A percentile compares a stretch with the other conserved stretches of the same genome.
Evolutionary conservation across 2,329 filamentous ascomycete genomes (phyloP).

Genomic region (Zymoseptoria crescenta): DNA sequence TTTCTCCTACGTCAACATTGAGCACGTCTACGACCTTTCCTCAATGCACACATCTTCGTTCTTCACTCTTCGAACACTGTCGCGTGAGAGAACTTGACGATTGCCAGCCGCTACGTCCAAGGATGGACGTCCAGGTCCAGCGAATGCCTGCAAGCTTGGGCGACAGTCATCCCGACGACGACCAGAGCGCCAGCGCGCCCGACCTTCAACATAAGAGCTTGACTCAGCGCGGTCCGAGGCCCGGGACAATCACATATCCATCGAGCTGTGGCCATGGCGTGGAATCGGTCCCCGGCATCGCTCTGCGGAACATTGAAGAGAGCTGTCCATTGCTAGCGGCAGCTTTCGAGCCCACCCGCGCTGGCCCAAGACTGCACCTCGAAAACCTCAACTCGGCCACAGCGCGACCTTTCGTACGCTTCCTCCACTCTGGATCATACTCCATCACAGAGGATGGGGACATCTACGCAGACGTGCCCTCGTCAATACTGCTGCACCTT

Average conservation of each 20-base stretch:
- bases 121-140: background rate
- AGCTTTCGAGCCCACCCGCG: slow-evolving; percentile 32
- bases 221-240: background rate
- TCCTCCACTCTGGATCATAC: slow-evolving; percentile 36
- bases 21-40: too few species aligned
- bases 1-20: too few species aligned
- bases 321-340: slow-evolving; percentile 34
- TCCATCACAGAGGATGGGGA: slow-evolving; percentile 20
- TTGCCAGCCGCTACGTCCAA: background rate
- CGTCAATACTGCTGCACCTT: slow-evolving; percentile 34
- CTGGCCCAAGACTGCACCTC: slow-evolving; percentile 31
- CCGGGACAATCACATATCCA: slow-evolving; percentile 22
- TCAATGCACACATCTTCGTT: too few species aligned
- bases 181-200: background rate
- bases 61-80: background rate
- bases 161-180: background rate
- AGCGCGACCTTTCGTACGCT: slow-evolving; percentile 34
- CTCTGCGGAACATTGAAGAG: slow-evolving; percentile 26
- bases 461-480: slow-evolving; percentile 22
- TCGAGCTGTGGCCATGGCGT: slow-evolving; percentile 26
- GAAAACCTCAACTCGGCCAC: slow-evolving; percentile 30
- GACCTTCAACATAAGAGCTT: background rate
- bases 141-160: background rate
- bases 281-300: slow-evolving; percentile 29
- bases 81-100: background rate